Percentiles rank a stretch among this genome's conserved stretches.
Evolutionary conservation across 257 asterid genomes (phyloP).

Genomic region (Pogostemon cablin): DNA sequence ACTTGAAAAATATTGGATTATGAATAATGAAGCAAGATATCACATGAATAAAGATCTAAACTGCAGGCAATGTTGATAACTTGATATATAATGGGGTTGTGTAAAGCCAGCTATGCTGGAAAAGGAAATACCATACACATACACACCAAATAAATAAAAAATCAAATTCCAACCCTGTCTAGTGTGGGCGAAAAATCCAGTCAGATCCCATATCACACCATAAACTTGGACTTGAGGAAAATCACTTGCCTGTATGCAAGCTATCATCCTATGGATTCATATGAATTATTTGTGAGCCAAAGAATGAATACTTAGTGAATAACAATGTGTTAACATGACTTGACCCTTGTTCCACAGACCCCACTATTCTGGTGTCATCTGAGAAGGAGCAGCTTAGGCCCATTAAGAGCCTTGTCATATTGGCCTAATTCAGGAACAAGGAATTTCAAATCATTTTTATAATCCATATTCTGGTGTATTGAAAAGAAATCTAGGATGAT

Average conservation of each 20-base stretch:
- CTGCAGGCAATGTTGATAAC: slow-evolving; percentile 1
- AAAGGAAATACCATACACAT: no score
- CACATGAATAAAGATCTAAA: not conserved
- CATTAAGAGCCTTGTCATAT: not conserved
- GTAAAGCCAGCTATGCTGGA: not conserved
- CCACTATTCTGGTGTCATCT: not conserved
- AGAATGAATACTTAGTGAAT: not conserved
- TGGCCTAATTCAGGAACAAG: slow-evolving; percentile 16
- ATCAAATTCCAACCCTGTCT: no score
- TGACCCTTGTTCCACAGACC: not conserved
- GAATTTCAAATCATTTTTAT: not conserved
- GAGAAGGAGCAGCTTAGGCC: slow-evolving; percentile 6
- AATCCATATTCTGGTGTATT: not conserved
- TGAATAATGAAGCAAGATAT: not conserved
- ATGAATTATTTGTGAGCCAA: not conserved
- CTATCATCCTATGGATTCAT: slow-evolving; percentile 9
- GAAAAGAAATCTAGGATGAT: not conserved
- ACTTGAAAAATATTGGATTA: not conserved
- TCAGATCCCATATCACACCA: not conserved
- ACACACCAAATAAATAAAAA: no score
- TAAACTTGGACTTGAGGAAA: not conserved
- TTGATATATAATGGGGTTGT: not conserved
- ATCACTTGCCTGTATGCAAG: not conserved
- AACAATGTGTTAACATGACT: slow-evolving; percentile 2
- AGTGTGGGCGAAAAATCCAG: not conserved